phyloP scores from a whole-genome alignment of 176 grass and related monocot genomes.

The Aegilops umbellulata region DNA sequence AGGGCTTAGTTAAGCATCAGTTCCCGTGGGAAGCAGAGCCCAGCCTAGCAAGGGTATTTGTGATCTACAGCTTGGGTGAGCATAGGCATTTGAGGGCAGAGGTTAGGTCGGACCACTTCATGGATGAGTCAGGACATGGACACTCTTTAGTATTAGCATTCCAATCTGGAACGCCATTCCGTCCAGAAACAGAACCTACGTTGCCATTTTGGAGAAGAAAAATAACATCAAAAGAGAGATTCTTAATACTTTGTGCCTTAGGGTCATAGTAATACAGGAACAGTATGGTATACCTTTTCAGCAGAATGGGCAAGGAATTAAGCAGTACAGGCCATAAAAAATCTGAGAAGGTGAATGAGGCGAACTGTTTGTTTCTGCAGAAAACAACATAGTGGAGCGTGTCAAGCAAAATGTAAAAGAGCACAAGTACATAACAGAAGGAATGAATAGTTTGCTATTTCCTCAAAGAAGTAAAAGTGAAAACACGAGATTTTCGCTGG shows the following conservation, averaged over 20 bases:
- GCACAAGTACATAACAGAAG: neutral
- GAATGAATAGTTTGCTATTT: neutral
- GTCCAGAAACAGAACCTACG: neutral
- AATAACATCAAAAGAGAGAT: neutral
- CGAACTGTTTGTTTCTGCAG: neutral
- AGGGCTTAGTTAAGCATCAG: neutral
- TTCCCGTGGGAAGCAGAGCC: neutral
- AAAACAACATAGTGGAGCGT: constrained; percentile 13
- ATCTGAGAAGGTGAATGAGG: neutral
- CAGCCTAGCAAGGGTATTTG: neutral
- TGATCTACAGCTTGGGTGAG: neutral
- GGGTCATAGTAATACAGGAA: neutral
- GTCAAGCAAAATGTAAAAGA: constrained; percentile 1
- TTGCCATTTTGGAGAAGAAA: neutral
- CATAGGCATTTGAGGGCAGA: neutral
- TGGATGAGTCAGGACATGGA: too few relatives aligned
- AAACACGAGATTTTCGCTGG: neutral
- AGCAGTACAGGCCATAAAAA: neutral
- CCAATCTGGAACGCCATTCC: neutral
- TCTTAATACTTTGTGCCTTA: neutral
- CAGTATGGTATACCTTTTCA: constrained; percentile 3
- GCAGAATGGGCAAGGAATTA: neutral
- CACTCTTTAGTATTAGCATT: neutral
- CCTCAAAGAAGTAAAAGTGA: neutral
- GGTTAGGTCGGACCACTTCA: too few relatives aligned